phyloP scores from a whole-genome alignment of 2,329 filamentous ascomycete genomes.

The Clonostachys rhizophaga region DNA sequence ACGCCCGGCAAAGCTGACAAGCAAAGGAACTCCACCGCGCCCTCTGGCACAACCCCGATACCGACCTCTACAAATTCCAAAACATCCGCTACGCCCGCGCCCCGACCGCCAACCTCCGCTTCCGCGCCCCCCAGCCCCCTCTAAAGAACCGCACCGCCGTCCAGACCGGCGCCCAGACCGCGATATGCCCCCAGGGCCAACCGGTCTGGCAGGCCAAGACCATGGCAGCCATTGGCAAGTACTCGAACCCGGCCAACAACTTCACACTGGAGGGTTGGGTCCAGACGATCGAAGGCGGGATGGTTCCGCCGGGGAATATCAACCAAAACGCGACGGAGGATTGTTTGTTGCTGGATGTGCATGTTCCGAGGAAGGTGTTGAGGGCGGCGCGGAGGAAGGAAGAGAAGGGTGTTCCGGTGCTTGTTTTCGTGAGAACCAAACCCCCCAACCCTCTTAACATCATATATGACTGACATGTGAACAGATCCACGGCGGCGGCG shows the following conservation, averaged over 20 bases:
- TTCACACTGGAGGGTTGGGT: conserved; percentile 2
- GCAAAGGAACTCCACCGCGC: conserved; percentile 5
- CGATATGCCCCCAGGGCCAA: conserved; percentile 8
- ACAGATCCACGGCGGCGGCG: conserved; percentile 30
- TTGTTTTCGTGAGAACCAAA: conserved; percentile 6
- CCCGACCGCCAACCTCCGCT: conserved; percentile 10
- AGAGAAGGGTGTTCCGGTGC: conserved; percentile 14
- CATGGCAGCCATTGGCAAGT: conserved; percentile 1
- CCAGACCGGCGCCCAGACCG: conserved; percentile 5
- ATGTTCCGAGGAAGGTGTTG: conserved; percentile 27
- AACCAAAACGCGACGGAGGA: conserved; percentile 20
- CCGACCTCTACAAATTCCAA: conserved; percentile 12
- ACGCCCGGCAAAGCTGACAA: background rate
- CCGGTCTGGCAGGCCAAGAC: conserved; percentile 3
- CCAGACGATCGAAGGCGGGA: background rate
- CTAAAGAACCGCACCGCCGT: conserved; percentile 2
- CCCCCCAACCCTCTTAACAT: background rate
- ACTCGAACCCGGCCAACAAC: conserved; percentile 1
- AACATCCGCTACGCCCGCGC: conserved; percentile 13
- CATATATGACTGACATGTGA: background rate
- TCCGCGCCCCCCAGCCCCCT: conserved; percentile 7
- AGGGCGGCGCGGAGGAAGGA: conserved; percentile 3
- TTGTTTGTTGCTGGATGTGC: conserved; percentile 33
- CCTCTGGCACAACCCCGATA: conserved; percentile 1
- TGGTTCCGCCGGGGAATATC: conserved; percentile 1